Base-by-base conservation (phyloP, 2,329 filamentous ascomycete species). In the Monosporascus sp. region DNA sequence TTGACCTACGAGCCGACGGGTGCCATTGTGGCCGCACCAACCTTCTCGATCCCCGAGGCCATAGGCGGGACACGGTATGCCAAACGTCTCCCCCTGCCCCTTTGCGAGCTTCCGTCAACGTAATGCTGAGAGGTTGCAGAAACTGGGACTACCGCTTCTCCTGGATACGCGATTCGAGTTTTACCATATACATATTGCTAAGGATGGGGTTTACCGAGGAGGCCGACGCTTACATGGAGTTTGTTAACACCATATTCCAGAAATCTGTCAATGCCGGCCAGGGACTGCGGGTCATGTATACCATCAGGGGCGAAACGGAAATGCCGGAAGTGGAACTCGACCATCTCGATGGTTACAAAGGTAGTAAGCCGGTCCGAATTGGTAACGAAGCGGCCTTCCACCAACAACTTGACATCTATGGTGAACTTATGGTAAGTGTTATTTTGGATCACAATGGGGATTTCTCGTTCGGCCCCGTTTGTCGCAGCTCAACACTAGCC, bases 261-360 rank as follows among this genome's bases (percentile, higher is more conserved):
- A 77, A 82, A 55, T 84, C 84, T 1, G 77, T 82, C n/a, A 74
- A 74, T 7, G 66, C 77, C 1, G 80, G 85, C 49, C 81, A 83
- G 31, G 83, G 80, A 0, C 70, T 92, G 37, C 88, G 88, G 14
- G 89, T 92, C 64, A 91, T 92, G 88, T 90, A 91, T 65, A 89
- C 85, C 41, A 90, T 92, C 59, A 78, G 82, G 24, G 88, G 88
- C 47, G 84, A 83, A 45, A 90, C 86, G 1, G 83, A 90, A 39
- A 88, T 91, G 38, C 86, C 87, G 0, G 88, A 90, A 69, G 63
- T 77, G 37, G 86, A 88, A 57, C 76, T 90, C 6, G 68, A 75
- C 52, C 88, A 92, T 60, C 76, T 92, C 2, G 84, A 89, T 45
- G 88, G 88, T 2, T 90, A 91, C 65, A 77, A 83, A 50, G 79